Evolutionary conservation across 2,329 filamentous ascomycete genomes (phyloP), one percentile per base, ranked within the genome.

Genomic region (Beauveria rudraprayagi): DNA sequence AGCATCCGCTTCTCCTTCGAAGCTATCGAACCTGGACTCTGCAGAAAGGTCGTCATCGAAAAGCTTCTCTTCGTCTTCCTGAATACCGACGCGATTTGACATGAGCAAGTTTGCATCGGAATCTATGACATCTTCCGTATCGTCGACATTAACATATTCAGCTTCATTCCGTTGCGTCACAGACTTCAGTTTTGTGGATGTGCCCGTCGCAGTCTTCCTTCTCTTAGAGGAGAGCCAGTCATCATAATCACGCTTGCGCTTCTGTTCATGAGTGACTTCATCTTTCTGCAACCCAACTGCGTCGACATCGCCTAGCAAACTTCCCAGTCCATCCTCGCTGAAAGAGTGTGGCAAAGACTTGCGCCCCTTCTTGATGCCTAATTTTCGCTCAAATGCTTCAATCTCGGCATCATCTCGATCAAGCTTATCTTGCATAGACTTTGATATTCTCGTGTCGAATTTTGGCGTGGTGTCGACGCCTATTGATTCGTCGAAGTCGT

Each of bases 331-430:
- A 69, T 97, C 92, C 7, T 96, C 90, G 22, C 85, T 82, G 67
- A 92, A 91, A 0, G 85, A 80, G 65, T 89, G 88, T 0, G 87
- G 86, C 5, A 91, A 73, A 37, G 83, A 87, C 69, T 91, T 95
- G 63, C 88, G 88, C 26, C 85, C 84, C 70, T 87, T 90, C 65
- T 82, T 86, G 40, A 97, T 81, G 0, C 94, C 93, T 3, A 99
- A 77, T 69, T 90, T 95, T 72, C 88, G 92, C 76, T 99, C 94
- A 37, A 97, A 77, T 3, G 86, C 86, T 22, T 88, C 87, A 66
- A 99, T 97, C 67, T 96, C 91, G 2, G 86, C 90, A 69, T 97
- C 92, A 62, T 99, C 93, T 63, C 90, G 80, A 0, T 84, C 86
- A 5, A 97, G 77, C 66, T 83, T 85, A 3, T 87, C 82, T 69